Base-by-base conservation (phyloP, 2,329 filamentous ascomycete species). In the Rutstroemia sydowiana region DNA sequence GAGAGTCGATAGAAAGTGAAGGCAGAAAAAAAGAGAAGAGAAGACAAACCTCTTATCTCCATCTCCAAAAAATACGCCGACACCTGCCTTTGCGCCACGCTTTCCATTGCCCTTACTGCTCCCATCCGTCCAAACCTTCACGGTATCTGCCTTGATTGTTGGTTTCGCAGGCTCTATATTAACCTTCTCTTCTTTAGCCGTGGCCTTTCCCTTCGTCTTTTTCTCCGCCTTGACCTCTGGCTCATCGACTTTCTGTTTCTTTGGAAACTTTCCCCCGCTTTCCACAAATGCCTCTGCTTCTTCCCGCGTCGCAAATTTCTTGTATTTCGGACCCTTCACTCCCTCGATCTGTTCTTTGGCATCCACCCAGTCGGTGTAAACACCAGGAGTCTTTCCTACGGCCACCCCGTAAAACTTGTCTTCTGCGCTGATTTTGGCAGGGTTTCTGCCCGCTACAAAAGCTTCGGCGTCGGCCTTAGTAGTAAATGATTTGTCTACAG, bases 281-380 rank as follows among this genome's bases (percentile, higher is more conserved):
- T 69, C 72, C 45, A 95, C 87, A 65, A 87, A 96, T 18, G 80
- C 80, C 63, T 92, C 81, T 0, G 92, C 92, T 67, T 95, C 89
- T 52, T 74, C 75, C 23, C 77, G 74, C 1, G 79, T 85, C 3
- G 71, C 68, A 58, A 90, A 91, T 56, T 79, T 85, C 68, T 84
- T 87, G 67, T 86, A 82, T 59, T 81, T 82, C 37, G 80, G 79
- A 2, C 82, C 82, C 60, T 84, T 84, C 64, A 83, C 84, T 2
- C 85, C 88, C 30, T 75, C 80, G 55, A 93, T 88, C 57, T 92
- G 86, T 57, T 82, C 74, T 55, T 85, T 75, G 10, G 86, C 88
- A 39, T 82, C 79, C 11, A 77, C 68, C 89, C 90, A 85, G 52
- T 81, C 73, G 2, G 70, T 74, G 64, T 81, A 84, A 28, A 85